Base-by-base conservation (phyloP, 805 yeast genomes). In the Cyberlindnera mycetangii region DNA sequence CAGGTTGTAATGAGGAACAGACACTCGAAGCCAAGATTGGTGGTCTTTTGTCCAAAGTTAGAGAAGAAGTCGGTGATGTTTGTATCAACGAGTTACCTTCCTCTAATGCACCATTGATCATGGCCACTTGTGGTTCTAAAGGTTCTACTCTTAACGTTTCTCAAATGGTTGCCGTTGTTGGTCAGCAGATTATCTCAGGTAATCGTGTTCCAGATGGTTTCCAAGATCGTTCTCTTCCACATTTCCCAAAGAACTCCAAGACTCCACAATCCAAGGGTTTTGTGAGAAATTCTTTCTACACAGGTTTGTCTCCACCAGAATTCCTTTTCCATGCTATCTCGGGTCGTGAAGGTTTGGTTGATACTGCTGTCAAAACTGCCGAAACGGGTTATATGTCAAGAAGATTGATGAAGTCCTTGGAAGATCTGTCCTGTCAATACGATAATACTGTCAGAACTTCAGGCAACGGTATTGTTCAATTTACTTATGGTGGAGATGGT, bases 181-280 rank as follows among this genome's bases (percentile, higher is more conserved):
- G 99, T 44, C 99, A 93, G 71, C 99, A 93, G 69, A 93, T 93
- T 72, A 93, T 93, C 56, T 83, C 96, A 4, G 99, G 99, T 67
- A 87, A 89, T 64, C 95, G 99, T 78, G 99, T 93, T 50, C 98
- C 99, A 19, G 96, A 93, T 74, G 99, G 99, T n/a, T 93, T 93
- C 76, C 98, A 93, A 67, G 98, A 93, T 69, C 82, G 99, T 68
- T 89, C 99, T 0, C 71, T 93, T 55, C 99, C 99, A 11, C 99
- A 93, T 69, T 93, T 93, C 72, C 81, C 88, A 38, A 93, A 95
- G 68, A 86, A 86, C 66, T 90, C 98, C 53, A 90, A 92, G 65
- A 88, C 97, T 33, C 99, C 99, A 1, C 97, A 92, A 53, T 88
- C 97, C 7, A 93, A 93, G 68, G 99, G 99, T 60, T 93, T 93